Evolutionary conservation across 352 stramenopile species (phyloP).

Genomic region (Globisporangium paroecandrum): DNA sequence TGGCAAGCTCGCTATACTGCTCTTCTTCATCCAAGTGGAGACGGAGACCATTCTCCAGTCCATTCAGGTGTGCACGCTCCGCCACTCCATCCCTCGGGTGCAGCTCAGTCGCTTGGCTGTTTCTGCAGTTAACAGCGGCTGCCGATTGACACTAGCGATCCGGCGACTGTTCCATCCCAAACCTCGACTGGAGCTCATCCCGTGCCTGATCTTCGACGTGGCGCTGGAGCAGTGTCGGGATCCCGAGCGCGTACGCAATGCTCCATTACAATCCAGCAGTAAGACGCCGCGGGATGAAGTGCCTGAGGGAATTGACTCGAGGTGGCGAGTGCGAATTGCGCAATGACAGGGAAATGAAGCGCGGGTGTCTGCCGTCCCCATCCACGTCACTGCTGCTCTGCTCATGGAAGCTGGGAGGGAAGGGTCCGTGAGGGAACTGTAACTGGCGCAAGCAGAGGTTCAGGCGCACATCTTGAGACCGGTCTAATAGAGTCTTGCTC

Average conservation of each 20-base stretch:
- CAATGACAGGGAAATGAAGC: no score
- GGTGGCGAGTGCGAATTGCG: no score
- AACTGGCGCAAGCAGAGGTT: no score
- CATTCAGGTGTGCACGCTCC: slow-evolving; percentile 22
- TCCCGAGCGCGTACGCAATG: slow-evolving; percentile 20
- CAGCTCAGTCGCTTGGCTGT: slow-evolving; percentile 29
- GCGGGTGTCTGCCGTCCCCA: no score
- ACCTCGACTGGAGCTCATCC: slow-evolving; percentile 22
- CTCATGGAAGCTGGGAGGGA: no score
- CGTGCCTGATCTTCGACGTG: slow-evolving; percentile 28
- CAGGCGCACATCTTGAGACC: no score
- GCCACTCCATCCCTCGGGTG: slow-evolving; percentile 19
- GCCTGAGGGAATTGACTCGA: no score
- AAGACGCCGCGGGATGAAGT: background rate
- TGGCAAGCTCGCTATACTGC: slow-evolving; percentile 16
- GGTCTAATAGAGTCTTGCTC: no score
- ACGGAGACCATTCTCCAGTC: slow-evolving; percentile 21
- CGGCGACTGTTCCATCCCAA: slow-evolving; percentile 16
- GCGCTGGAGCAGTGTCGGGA: slow-evolving; percentile 38
- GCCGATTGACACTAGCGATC: slow-evolving; percentile 34
- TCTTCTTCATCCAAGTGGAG: slow-evolving; percentile 20
- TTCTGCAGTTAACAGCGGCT: slow-evolving; percentile 27
- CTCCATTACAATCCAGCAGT: slow-evolving; percentile 23
- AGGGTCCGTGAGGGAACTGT: no score
- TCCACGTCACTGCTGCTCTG: no score